phyloP scores from a whole-genome alignment of 2,329 filamentous ascomycete genomes.

The Purpureocillium takamizusanense region DNA sequence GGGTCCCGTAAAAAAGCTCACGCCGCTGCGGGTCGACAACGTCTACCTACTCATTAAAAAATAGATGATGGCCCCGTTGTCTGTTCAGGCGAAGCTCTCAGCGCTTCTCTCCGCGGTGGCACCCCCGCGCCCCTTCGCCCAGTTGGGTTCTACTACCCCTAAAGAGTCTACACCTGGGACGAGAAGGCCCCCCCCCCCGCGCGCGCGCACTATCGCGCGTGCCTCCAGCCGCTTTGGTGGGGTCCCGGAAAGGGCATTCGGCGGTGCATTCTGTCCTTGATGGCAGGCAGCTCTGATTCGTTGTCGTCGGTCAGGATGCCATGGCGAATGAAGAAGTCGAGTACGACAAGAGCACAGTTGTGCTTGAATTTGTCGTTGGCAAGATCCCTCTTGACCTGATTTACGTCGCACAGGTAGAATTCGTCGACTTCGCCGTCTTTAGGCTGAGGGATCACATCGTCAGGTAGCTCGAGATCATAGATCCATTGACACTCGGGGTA shows the following conservation, averaged over 20 bases:
- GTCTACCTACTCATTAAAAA: constrained; percentile 93
- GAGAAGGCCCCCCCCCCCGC: background rate
- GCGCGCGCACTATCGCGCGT: background rate
- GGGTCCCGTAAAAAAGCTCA: constrained; percentile 93
- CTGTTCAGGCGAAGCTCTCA: background rate
- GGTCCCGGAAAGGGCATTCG: constrained; percentile 71
- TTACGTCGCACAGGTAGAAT: constrained; percentile 69
- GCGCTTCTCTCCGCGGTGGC: too few relatives aligned
- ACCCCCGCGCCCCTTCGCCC: too few relatives aligned
- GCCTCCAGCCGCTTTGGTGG: constrained; percentile 31
- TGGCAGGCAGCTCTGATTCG: constrained; percentile 70
- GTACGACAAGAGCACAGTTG: constrained; percentile 74
- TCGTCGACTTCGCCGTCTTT: constrained; percentile 84
- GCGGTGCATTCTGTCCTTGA: constrained; percentile 67
- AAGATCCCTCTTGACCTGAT: constrained; percentile 65
- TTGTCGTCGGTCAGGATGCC: constrained; percentile 71
- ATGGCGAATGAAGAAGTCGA: constrained; percentile 87
- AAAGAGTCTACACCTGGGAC: too few relatives aligned
- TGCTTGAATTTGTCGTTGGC: constrained; percentile 76
- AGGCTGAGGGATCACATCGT: constrained; percentile 60
- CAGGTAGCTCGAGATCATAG: constrained; percentile 75
- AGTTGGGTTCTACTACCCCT: too few relatives aligned
- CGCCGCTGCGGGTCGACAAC: constrained; percentile 82
- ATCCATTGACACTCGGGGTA: constrained; percentile 90
- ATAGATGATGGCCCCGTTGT: background rate